phyloP scores from a whole-genome alignment of 2,329 filamentous ascomycete species.

The Pseudopyrenochaeta lycopersici region DNA sequence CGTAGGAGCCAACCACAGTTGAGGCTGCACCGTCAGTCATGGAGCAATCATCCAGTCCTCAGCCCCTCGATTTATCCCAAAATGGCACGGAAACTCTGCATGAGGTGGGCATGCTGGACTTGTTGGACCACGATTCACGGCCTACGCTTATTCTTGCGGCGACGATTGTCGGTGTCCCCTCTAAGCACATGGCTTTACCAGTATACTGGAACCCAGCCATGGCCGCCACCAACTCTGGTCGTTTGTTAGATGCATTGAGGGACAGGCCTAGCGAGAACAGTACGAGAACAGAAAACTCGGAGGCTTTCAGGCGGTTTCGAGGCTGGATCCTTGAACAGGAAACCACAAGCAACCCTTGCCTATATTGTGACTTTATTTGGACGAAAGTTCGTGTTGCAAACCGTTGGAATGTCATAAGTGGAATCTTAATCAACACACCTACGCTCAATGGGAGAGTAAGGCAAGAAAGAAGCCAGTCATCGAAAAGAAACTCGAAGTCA shows the following conservation, averaged over 20 bases:
- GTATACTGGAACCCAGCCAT: slow-evolving; percentile 36
- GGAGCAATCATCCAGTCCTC: slow-evolving; percentile 2
- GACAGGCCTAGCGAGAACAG: background rate
- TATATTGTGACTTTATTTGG: slow-evolving; percentile 18
- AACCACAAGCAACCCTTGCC: slow-evolving; percentile 1
- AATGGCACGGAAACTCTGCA: slow-evolving; percentile 13
- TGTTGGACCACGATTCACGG: slow-evolving; percentile 29
- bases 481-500: slow-evolving; percentile 5
- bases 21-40: background rate
- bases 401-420: slow-evolving; percentile 35
- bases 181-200: background rate
- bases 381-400: slow-evolving; percentile 20
- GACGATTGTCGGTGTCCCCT: background rate
- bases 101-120: slow-evolving; percentile 26
- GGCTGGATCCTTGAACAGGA: slow-evolving; percentile 20
- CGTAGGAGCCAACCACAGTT: background rate
- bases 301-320: slow-evolving; percentile 18
- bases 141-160: slow-evolving; percentile 28
- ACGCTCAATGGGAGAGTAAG: background rate
- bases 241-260: slow-evolving; percentile 15
- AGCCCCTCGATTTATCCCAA: slow-evolving; percentile 3
- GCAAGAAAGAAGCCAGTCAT: background rate
- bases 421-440: background rate
- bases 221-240: slow-evolving; percentile 10
- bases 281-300: background rate